Base-by-base conservation (phyloP, 257 asterid genomes). In the Misopates orontium region DNA sequence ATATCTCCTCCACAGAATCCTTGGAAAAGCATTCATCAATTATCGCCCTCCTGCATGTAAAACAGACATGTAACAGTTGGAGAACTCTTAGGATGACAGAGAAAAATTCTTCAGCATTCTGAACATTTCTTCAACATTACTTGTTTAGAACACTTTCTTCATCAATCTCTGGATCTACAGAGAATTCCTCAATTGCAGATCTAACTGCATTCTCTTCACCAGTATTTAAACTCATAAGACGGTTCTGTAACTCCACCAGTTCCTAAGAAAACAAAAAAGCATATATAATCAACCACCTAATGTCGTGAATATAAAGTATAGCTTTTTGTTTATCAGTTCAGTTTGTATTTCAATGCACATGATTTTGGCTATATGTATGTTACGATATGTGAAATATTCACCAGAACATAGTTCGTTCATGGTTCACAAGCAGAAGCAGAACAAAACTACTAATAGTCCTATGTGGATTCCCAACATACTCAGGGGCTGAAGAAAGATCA, bases 11-110 rank as follows among this genome's bases (percentile, higher is more conserved):
- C 77, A 93, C 84, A 31, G 95, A 75, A 65, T 80, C 88, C 81
- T 87, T 87, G 57, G 96, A 84, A 69, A 93, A 93, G 70, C 96
- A 87, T 68, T 79, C 80, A 13, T 93, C 84, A 5, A 93, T 86
- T 56, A 65, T 71, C n/a, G 73, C 23, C 53, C 75, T 83, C 87
- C 97, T 93, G 87, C 77, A 71, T 4, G 70, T 24, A 55, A 71
- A 58, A 39, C 25, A 40, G 52, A 45, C 44, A 44, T 31, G 48
- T 69, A 69, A 69, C 21, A 56, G 53, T 57, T 36, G 8, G 42
- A 36, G 11, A 36, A 36, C 42, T 54, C 5, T 36, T 3, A 36
- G 42, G 8, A 36, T 36, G 42, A 36, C 8, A n/a, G n/a, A n/a
- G n/a, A n/a, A n/a, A 36, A 36, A 36, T 36, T 36, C 10, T n/a